These are phyloP conservation scores for Penicillium daleae DNA, from an alignment of 495 filamentous ascomycete genomes.

Conservation along the genomic window DNA sequence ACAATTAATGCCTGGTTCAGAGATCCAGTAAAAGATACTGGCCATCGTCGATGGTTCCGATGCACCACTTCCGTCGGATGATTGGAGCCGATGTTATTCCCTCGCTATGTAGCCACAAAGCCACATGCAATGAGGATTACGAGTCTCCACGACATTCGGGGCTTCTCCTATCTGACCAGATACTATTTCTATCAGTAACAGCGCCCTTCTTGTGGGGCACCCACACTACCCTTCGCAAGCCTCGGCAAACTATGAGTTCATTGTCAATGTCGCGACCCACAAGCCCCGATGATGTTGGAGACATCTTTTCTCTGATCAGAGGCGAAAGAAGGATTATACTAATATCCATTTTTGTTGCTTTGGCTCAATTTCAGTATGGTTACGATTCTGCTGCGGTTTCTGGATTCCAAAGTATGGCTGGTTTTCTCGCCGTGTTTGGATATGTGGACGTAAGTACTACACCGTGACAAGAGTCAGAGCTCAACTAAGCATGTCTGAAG, in stretches of 20 bases:
- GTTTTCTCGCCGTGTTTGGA: constrained; percentile 6
- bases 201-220: background rate
- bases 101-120: background rate
- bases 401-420: constrained; percentile 10
- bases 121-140: background rate
- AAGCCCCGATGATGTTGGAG: background rate
- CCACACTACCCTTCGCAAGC: background rate
- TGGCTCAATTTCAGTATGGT: constrained; percentile 11
- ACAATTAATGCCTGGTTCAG: no score
- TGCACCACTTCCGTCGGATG: background rate
- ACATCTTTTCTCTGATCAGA: background rate
- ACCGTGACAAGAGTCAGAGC: background rate
- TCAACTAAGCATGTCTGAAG: background rate
- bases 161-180: background rate
- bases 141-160: background rate
- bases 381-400: constrained; percentile 11
- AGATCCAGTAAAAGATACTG: no score
- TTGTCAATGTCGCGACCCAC: background rate
- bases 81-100: background rate
- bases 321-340: background rate
- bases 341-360: background rate
- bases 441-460: background rate
- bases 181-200: background rate
- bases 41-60: background rate
- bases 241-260: background rate